Base-by-base conservation (phyloP, 2,329 filamentous ascomycete genomes). In the Aspergillus novofumigatus region DNA sequence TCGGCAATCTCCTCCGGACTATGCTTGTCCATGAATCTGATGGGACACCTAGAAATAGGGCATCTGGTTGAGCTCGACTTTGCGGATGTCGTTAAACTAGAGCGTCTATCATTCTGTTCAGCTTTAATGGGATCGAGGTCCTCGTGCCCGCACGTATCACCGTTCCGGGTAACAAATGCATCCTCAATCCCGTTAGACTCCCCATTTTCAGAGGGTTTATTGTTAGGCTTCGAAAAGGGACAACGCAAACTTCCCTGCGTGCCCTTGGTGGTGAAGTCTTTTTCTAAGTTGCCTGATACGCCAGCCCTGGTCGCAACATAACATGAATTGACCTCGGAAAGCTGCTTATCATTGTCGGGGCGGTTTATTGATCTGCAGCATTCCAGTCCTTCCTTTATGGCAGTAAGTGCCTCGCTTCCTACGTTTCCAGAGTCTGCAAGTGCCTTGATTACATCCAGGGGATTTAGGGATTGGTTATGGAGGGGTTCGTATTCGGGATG, bases 1-100 rank as follows among this genome's bases (percentile, higher is more conserved):
- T 89, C 86, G 14, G 93, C 93, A 60, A 97, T 88, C 70, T 97
- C 92, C 77, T 96, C 91, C 1, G 93, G 91, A 2, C 91, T 92
- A 70, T 96, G 92, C 72, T 96, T 88, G 73, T 97, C 89, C 69
- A 97, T 80, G 76, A 89, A 97, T 50, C 93, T 89, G 59, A 97
- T 97, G 2, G 93, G 93, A 73, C 93, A 97, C 69, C 94, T 91
- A 58, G 85, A 66, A 48, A 72, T 63, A 25, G 68, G 69, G 51
- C 93, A 97, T 69, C 91, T 91, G 56, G 84, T 79, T 20, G 80
- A 77, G 9, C 82, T 81, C 17, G 67, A 72, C 66, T 74, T 64
- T 58, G 67, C 64, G 57, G 78, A 76, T 14, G 67, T 63, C 21
- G 72, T 62, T 55, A 69, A 71, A 65, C 74, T 70, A 70, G 69